Conservation (phyloP, 805 yeast species). For the Candida coleopterorum region DNA sequence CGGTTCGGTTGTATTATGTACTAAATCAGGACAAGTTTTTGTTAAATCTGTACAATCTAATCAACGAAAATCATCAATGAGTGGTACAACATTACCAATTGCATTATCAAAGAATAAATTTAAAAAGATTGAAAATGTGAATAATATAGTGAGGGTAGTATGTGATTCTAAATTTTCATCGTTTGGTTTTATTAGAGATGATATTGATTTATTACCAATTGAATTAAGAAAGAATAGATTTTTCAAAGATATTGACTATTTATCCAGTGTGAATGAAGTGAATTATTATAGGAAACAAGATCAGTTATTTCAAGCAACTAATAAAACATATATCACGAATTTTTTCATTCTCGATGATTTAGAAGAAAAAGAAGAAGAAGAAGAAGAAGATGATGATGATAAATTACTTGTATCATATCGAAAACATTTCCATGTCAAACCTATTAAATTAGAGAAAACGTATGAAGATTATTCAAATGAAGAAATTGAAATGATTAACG, state of each 20-base stretch:
- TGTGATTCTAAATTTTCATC: constrained; percentile 64
- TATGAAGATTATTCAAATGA: constrained; percentile 12
- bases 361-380: constrained; percentile 23
- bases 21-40: constrained; percentile 66
- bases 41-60: constrained; percentile 27
- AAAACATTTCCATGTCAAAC: constrained; percentile 6
- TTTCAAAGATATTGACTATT: constrained; percentile 46
- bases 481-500: constrained; percentile 4
- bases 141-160: constrained; percentile 55
- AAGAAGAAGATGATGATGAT: constrained; percentile 14
- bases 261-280: constrained; percentile 44
- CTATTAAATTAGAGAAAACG: constrained; percentile 10
- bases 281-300: constrained; percentile 34
- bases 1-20: constrained; percentile 66
- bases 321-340: constrained; percentile 24
- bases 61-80: constrained; percentile 27
- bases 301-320: constrained; percentile 32
- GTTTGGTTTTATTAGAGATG: constrained; percentile 65
- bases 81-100: constrained; percentile 25
- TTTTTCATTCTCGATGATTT: no score
- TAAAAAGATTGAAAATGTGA: constrained; percentile 47
- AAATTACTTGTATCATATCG: constrained; percentile 13
- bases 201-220: constrained; percentile 55
- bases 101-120: constrained; percentile 43
- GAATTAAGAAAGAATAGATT: constrained; percentile 44